Percentiles rank a stretch among this genome's conserved stretches.
Evolutionary conservation across 352 stramenopile species (phyloP).

Genomic region (Pythium coloratum): DNA sequence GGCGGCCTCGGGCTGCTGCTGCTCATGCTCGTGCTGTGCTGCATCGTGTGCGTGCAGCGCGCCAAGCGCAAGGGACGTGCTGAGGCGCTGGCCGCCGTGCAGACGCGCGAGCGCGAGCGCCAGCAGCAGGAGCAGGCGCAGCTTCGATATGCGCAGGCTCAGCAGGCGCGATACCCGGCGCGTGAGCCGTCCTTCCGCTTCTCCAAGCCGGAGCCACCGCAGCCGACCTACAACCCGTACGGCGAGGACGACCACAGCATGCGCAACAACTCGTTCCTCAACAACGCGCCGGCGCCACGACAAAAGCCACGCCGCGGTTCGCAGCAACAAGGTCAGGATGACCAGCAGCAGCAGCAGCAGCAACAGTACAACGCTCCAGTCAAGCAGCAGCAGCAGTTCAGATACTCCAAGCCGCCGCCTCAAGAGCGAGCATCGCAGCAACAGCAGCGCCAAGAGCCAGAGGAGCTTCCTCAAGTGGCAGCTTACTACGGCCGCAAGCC

Average conservation of each 20-base stretch:
- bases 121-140: constrained; percentile 51
- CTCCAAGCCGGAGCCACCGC: constrained; percentile 29
- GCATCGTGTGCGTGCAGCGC: constrained; percentile 73
- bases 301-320: constrained; percentile 20
- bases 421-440: not conserved
- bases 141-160: constrained; percentile 49
- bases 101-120: constrained; percentile 50
- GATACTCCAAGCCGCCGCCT: constrained; percentile 7
- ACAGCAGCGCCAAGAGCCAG: constrained; percentile 8
- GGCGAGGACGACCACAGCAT: constrained; percentile 35
- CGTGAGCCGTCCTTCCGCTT: constrained; percentile 29
- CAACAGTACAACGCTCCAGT: constrained; percentile 18
- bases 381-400: constrained; percentile 26
- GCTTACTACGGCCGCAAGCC: constrained; percentile 27
- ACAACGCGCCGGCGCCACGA: constrained; percentile 15
- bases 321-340: constrained; percentile 15
- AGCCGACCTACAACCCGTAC: constrained; percentile 28
- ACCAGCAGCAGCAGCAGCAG: constrained; percentile 26
- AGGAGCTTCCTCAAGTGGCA: constrained; percentile 24
- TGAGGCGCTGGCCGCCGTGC: constrained; percentile 59
- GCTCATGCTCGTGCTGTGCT: constrained; percentile 70
- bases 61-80: constrained; percentile 77
- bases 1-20: constrained; percentile 63
- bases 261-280: constrained; percentile 36
- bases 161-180: constrained; percentile 38